Evolutionary conservation across 2,329 filamentous ascomycete genomes (phyloP), one percentile per base, ranked within the genome.

Genomic region (Phaeosphaeria sp.): DNA sequence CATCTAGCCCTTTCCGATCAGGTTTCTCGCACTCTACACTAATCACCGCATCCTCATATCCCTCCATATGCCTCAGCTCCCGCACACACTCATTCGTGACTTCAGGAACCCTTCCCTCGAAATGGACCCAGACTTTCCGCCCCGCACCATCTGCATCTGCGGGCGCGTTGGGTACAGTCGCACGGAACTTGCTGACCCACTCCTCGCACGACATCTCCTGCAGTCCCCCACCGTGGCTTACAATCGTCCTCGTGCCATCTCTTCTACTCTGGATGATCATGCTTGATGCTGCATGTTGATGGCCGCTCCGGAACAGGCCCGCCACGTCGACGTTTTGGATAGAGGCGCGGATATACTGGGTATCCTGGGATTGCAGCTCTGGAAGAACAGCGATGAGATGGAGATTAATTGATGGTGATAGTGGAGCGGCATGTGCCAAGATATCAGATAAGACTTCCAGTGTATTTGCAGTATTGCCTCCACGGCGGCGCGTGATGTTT

Each of bases 11-110:
- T 25, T 77, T 73, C 11, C 90, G 83, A 13, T 81, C 82, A 1
- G 89, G 89, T 72, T 90, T 92, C 77, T 92, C 90, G 43, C 90
- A 79, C 74, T 92, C 90, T 53, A 92, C 86, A 72, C 89, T 92
- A 69, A 92, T 79, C 47, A 68, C 81, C 47, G 81, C 78, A 4
- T 65, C 23, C 81, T 82, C 53, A 80, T 78, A 25, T 68, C 68
- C 44, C 69, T 55, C 36, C 3, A 21, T 46, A 2, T 49, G 68
- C 50, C 85, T 84, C 62, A 91, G 71, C 66, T 85, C 77, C 43
- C 71, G 79, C 54, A 91, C 86, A 74, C 87, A 90, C 43, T 80
- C 70, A 21, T 86, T 76, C 23, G 84, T 87, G 48, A 86, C 85
- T 46, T 85, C 82, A 41, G 88, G 87, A 54, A 86, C 85, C 53